A percentile compares a stretch with the other conserved stretches of the same genome.
Conservation (phyloP, 2,329 filamentous ascomycete genomes). For the Fusarium sp. region DNA sequence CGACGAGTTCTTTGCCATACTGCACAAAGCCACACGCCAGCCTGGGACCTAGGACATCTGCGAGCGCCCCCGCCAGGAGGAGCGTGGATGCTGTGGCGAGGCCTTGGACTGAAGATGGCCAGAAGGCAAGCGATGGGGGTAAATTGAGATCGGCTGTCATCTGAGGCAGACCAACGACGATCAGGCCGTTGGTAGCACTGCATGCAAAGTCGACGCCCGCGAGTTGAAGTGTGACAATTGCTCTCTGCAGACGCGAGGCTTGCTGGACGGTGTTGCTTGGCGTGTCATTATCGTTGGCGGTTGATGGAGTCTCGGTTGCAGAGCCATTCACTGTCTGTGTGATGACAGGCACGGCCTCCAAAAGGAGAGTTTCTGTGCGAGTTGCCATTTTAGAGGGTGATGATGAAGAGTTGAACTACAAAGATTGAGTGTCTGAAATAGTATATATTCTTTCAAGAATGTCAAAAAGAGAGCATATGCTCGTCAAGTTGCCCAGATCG, state of each 20-base stretch:
- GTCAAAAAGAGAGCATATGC: too few species aligned
- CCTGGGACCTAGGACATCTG: slow-evolving; percentile 50
- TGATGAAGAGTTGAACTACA: too few species aligned
- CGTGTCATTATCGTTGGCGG: too few species aligned
- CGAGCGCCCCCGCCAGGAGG: slow-evolving; percentile 51
- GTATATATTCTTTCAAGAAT: too few species aligned
- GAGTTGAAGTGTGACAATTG: slow-evolving; percentile 36
- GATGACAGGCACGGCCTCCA: too few species aligned
- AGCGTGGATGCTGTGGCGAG: slow-evolving; percentile 51
- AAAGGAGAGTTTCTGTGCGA: too few species aligned
- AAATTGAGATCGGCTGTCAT: slow-evolving; percentile 52
- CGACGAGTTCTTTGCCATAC: slow-evolving; percentile 48
- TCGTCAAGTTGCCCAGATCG: too few species aligned
- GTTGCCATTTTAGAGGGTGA: too few species aligned
- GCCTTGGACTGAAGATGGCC: slow-evolving; percentile 51
- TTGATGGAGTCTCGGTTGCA: too few species aligned
- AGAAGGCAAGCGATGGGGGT: slow-evolving; percentile 48
- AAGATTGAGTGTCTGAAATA: too few species aligned
- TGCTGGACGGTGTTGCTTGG: too few species aligned
- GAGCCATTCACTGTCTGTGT: too few species aligned
- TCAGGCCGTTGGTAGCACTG: slow-evolving; percentile 43
- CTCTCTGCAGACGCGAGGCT: slow-evolving; percentile 27
- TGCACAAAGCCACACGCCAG: slow-evolving; percentile 46
- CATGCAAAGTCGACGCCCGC: slow-evolving; percentile 41
- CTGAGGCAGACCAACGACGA: slow-evolving; percentile 52